Percentiles rank a stretch among this genome's conserved stretches.
phyloP scores from a whole-genome alignment of 2,329 filamentous ascomycete species.

The Falciphora oryzae region DNA sequence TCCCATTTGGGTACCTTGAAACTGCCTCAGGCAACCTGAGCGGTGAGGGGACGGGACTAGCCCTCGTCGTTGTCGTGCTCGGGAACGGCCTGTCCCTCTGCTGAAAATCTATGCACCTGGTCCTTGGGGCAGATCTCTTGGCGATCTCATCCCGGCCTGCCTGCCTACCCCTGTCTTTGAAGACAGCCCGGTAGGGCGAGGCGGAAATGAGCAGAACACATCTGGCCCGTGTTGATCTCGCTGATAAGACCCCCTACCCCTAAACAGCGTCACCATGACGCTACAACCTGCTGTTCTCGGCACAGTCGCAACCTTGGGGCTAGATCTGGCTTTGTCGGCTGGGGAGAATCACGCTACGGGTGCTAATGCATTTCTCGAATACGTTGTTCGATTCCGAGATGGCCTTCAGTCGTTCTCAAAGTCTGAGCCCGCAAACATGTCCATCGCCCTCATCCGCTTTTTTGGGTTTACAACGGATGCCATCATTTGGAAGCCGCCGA shows the following conservation, averaged over 20 bases:
- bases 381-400: not conserved
- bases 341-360: too few relatives aligned
- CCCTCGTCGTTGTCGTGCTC: too few relatives aligned
- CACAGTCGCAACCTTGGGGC: not conserved
- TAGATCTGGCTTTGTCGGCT: not conserved
- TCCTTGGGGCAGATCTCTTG: constrained; percentile 11
- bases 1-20: too few relatives aligned
- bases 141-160: constrained; percentile 15
- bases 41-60: too few relatives aligned
- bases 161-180: too few relatives aligned
- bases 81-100: too few relatives aligned
- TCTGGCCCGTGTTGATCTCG: not conserved
- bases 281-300: not conserved
- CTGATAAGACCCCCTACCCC: not conserved
- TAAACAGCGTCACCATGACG: not conserved
- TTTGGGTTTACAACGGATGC: constrained; percentile 26
- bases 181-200: not conserved
- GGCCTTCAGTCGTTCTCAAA: constrained; percentile 27
- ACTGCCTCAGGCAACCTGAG: too few relatives aligned
- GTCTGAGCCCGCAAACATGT: constrained; percentile 80
- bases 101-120: too few relatives aligned
- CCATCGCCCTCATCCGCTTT: constrained; percentile 69
- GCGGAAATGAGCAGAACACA: not conserved
- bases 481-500: constrained; percentile 22
- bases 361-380: not conserved